A percentile compares a stretch with the other conserved stretches of the same genome.
These are phyloP conservation scores for Pythium vanterpoolii DNA, from an alignment of 352 stramenopile genomes.

Conservation along the genomic window DNA sequence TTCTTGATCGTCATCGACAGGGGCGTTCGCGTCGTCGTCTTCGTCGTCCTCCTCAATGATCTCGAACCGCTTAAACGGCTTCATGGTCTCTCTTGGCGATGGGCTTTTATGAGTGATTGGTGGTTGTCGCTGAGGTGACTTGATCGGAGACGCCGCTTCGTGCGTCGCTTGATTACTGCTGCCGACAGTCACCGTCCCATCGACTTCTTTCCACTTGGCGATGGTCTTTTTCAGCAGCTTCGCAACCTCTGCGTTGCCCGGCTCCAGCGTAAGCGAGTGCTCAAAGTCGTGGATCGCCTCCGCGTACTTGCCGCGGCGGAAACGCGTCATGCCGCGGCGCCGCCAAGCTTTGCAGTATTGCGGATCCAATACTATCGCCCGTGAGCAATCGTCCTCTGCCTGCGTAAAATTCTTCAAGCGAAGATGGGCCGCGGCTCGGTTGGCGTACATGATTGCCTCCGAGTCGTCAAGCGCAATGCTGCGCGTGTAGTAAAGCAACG, in stretches of 20 bases:
- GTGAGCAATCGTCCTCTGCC: conserved; percentile 86
- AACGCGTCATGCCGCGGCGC: conserved; percentile 85
- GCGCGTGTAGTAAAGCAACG: conserved; percentile 87
- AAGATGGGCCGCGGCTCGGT: conserved; percentile 82
- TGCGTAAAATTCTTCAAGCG: conserved; percentile 76
- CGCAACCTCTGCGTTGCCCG: conserved; percentile 61
- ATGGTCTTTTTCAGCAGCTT: conserved; percentile 78
- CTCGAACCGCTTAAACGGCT: conserved; percentile 58
- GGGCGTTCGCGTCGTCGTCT: conserved; percentile 27
- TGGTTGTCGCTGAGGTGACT: background rate
- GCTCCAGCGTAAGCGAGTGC: conserved; percentile 58
- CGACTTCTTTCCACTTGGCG: conserved; percentile 66
- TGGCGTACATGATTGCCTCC: conserved; percentile 81
- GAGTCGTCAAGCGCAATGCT: conserved; percentile 79
- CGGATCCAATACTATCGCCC: conserved; percentile 75
- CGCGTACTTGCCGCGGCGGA: conserved; percentile 82
- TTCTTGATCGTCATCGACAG: conserved; percentile 7
- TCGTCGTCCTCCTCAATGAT: conserved; percentile 49
- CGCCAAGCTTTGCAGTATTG: conserved; percentile 85
- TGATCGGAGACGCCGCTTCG: background rate
- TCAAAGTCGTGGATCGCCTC: conserved; percentile 84
- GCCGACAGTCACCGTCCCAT: conserved; percentile 33
- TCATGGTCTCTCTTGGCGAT: background rate
- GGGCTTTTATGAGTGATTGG: background rate
- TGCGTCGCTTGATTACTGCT: conserved; percentile 26